Evolutionary conservation across 2,329 filamentous ascomycete genomes (phyloP).

Genomic region (Madurella mycetomatis): DNA sequence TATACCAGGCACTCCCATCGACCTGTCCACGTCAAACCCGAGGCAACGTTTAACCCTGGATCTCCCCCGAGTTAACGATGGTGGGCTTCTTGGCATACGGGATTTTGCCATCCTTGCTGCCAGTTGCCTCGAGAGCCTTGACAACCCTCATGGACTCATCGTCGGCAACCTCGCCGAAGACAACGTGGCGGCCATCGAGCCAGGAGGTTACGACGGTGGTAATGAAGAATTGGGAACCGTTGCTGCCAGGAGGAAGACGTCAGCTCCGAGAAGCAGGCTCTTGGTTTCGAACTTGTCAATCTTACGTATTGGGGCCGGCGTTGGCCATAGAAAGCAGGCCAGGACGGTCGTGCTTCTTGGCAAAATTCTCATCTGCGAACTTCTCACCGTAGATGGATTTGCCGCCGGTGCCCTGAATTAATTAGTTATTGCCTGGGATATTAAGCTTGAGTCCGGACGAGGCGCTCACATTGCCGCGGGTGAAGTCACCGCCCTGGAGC

Average conservation of each 20-base stretch:
- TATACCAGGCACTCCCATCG: not conserved
- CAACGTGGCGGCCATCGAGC: constrained; percentile 77
- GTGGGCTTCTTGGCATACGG: constrained; percentile 54
- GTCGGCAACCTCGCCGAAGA: constrained; percentile 70
- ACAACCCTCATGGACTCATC: constrained; percentile 48
- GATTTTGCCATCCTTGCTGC: constrained; percentile 51
- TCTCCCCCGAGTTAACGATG: constrained; percentile 49
- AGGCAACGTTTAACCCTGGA: constrained; percentile 10
- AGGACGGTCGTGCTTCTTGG: constrained; percentile 64
- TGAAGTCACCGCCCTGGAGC: constrained; percentile 96
- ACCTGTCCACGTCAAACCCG: not conserved
- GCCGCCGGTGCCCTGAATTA: constrained; percentile 72
- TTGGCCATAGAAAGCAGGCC: constrained; percentile 94
- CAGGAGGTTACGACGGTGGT: constrained; percentile 89
- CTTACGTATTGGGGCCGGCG: constrained; percentile 86
- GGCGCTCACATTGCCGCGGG: constrained; percentile 74
- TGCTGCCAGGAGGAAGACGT: constrained; percentile 60
- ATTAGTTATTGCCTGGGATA: not conserved
- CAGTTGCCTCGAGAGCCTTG: constrained; percentile 58
- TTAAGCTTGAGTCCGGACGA: not conserved
- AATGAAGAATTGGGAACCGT: constrained; percentile 97
- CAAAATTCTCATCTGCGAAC: constrained; percentile 92
- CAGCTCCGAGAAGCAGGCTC: constrained; percentile 8
- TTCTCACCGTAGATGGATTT: constrained; percentile 95
- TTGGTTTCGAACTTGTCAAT: not conserved